Evolutionary conservation across 768 basidiomycete genomes (phyloP).

Genomic region (Suillus cothurnatus): DNA sequence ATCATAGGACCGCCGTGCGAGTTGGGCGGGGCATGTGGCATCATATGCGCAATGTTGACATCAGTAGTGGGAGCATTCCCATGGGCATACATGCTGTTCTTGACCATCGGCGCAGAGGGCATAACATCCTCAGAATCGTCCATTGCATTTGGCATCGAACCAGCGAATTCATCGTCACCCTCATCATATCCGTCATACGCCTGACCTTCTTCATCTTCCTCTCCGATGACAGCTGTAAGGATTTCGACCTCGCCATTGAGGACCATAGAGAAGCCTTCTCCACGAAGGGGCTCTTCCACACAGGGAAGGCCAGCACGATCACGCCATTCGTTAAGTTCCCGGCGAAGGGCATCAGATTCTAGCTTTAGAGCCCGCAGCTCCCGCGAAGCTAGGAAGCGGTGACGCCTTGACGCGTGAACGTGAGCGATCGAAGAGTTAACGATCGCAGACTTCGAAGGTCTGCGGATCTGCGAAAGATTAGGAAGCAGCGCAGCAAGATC

Average conservation of each 20-base stretch:
- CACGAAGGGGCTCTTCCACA: slow-evolving; percentile 72
- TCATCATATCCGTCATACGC: slow-evolving; percentile 42
- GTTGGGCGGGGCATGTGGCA: slow-evolving; percentile 22
- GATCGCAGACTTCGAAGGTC: slow-evolving; percentile 95
- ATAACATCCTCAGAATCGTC: slow-evolving; percentile 36
- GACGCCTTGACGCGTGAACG: slow-evolving; percentile 79
- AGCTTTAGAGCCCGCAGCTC: slow-evolving; percentile 78
- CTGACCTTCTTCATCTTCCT: slow-evolving; percentile 54
- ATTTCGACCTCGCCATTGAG: slow-evolving; percentile 73
- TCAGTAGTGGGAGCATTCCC: slow-evolving; percentile 35
- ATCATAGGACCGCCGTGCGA: slow-evolving; percentile 45
- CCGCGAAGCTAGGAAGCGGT: slow-evolving; percentile 77
- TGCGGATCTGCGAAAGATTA: slow-evolving; percentile 86
- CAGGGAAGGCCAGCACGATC: slow-evolving; percentile 70
- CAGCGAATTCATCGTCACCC: slow-evolving; percentile 42
- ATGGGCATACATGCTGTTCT: slow-evolving; percentile 36
- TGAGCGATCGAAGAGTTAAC: slow-evolving; percentile 95
- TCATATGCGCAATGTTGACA: slow-evolving; percentile 27
- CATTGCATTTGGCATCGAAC: slow-evolving; percentile 25
- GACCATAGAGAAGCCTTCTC: slow-evolving; percentile 73
- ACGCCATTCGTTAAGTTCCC: slow-evolving; percentile 94
- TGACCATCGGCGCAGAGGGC: slow-evolving; percentile 34
- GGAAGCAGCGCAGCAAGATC: slow-evolving; percentile 92
- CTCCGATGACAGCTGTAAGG: slow-evolving; percentile 52
- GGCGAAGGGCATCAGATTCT: slow-evolving; percentile 85